Evolutionary conservation across 2,329 filamentous ascomycete genomes (phyloP), one percentile per base, ranked within the genome.

Genomic region (Pestalotiopsis sp.): DNA sequence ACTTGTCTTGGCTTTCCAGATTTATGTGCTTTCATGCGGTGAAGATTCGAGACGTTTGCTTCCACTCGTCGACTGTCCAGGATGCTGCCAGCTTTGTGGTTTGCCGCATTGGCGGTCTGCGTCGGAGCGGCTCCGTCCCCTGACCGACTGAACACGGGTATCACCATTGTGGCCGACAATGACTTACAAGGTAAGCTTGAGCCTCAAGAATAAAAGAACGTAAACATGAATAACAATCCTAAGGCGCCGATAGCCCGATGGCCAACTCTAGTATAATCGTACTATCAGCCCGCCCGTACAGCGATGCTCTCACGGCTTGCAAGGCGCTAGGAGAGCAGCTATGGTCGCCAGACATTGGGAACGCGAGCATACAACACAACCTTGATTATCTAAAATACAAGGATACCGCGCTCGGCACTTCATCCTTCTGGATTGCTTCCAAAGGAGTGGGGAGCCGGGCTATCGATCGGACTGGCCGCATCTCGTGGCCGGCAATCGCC

Each of bases 141-240:
- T 17, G 72, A 74, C 65, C 73, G 73, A n/a, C 69, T 83, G 5
- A 74, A 77, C 41, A 79, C 80, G 1, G 79, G 79, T 38, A 70
- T 82, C 57, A 80, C 78, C 5, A 74, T 83, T 31, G 68, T 83
- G 31, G 75, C 80, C 59, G 77, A 81, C 69, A 84, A 83, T 73
- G 81, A 83, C 64, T 78, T 84, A 41, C 76, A 78, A 74, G 82
- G 81, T 80, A 71, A 52, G 72, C 64, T 17, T 2, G 5, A 61
- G 20, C 14, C 20, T 31, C 2, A 5, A 38, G 12, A 17, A 39
- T 11, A 59, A 2, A 27, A 61, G 1, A 31, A 4, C 27, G 63
- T 68, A 65, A 68, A 58, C 27, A 36, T 20, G 3, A 52, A 6
- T 61, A 25, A 52, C 3, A 25, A 11, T 31, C 3, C 4, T 4